Percentiles rank a stretch among this genome's conserved stretches.
Conservation (phyloP, 2,329 filamentous ascomycete species). For the Pleochaeta shiraiana region DNA sequence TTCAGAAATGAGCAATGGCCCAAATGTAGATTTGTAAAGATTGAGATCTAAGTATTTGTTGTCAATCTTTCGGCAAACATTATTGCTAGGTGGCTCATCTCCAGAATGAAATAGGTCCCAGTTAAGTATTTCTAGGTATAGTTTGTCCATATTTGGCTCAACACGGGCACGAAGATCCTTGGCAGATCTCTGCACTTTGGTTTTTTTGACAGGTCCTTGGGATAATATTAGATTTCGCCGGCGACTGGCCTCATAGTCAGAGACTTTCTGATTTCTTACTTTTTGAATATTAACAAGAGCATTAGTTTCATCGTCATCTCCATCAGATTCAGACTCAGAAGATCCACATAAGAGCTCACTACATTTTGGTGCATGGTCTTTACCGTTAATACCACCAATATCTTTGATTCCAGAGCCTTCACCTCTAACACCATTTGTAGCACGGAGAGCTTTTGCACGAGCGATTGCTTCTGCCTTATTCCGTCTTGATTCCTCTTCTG, state of each 20-base stretch:
- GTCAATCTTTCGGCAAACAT: conserved; percentile 53
- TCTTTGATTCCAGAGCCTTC: conserved; percentile 60
- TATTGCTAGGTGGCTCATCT: conserved; percentile 60
- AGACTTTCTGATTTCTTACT: conserved; percentile 17
- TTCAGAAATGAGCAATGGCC: conserved; percentile 75
- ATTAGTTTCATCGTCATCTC: conserved; percentile 36
- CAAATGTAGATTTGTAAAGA: conserved; percentile 75
- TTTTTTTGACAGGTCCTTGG: conserved; percentile 57
- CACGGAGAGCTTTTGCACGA: conserved; percentile 37
- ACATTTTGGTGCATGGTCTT: conserved; percentile 52
- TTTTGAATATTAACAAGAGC: conserved; percentile 25
- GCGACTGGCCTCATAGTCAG: conserved; percentile 25
- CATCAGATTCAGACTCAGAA: conserved; percentile 50
- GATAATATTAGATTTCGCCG: conserved; percentile 29
- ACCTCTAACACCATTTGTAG: conserved; percentile 36
- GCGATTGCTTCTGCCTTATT: conserved; percentile 47
- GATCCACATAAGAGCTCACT: conserved; percentile 80
- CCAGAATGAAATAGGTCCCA: conserved; percentile 93
- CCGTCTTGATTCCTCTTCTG: conserved; percentile 50
- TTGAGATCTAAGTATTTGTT: conserved; percentile 54
- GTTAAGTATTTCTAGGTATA: conserved; percentile 70
- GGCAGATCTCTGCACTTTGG: conserved; percentile 54
- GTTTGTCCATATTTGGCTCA: conserved; percentile 63
- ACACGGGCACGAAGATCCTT: conserved; percentile 91
- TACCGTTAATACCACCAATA: conserved; percentile 49